Evolutionary conservation across 2,329 filamentous ascomycete genomes (phyloP).

Genomic region (Elsinoe australis): DNA sequence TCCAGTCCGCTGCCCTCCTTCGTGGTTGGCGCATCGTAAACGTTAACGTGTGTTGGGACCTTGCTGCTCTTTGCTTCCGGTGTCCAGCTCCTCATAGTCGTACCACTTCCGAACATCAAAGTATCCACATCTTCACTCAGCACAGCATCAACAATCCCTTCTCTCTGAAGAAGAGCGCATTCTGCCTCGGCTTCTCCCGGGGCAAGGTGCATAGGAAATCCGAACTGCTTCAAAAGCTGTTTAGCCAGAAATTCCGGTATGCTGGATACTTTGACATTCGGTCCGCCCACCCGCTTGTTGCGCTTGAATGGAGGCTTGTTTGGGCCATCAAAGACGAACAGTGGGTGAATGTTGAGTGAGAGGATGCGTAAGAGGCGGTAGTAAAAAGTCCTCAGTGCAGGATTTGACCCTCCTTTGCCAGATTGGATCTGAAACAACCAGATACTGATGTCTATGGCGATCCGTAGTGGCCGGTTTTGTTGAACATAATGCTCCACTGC

Average conservation of each 20-base stretch:
- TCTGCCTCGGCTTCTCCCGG: slow-evolving; percentile 95
- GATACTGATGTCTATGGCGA: slow-evolving; percentile 92
- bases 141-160: slow-evolving; percentile 83
- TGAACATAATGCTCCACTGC: slow-evolving; percentile 68
- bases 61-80: slow-evolving; percentile 59
- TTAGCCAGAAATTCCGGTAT: slow-evolving; percentile 71
- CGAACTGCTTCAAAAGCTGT: slow-evolving; percentile 74
- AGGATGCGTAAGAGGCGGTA: slow-evolving; percentile 78
- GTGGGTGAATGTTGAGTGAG: slow-evolving; percentile 67
- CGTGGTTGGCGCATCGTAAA: slow-evolving; percentile 61
- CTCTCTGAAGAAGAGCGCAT: slow-evolving; percentile 75
- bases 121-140: slow-evolving; percentile 95
- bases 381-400: slow-evolving; percentile 83
- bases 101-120: slow-evolving; percentile 86
- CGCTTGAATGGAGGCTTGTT: slow-evolving; percentile 83
- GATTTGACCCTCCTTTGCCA: slow-evolving; percentile 76
- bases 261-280: slow-evolving; percentile 55
- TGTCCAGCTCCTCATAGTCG: slow-evolving; percentile 75
- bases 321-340: slow-evolving; percentile 86
- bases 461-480: slow-evolving; percentile 63
- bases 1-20: slow-evolving; percentile 57
- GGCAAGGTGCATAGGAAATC: slow-evolving; percentile 74
- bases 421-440: slow-evolving; percentile 94
- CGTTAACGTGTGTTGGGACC: slow-evolving; percentile 72
- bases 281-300: slow-evolving; percentile 59